Percentiles rank a stretch among this genome's conserved stretches.
Conservation (phyloP, 371 early-diverging fungal genomes). For the Apophysomyces sp. region DNA sequence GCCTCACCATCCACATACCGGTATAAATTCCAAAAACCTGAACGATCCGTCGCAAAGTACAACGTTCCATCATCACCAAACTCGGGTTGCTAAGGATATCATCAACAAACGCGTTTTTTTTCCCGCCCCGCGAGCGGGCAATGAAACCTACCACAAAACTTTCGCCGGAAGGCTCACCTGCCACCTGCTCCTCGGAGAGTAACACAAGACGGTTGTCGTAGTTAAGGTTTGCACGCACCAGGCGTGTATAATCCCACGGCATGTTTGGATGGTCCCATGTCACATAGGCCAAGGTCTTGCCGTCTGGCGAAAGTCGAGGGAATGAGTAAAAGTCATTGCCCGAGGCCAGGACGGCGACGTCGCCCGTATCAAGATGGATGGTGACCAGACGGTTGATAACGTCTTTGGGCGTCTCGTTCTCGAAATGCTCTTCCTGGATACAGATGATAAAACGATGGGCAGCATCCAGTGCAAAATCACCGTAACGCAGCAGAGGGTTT, state of each 20-base stretch:
- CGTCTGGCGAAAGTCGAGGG: slow-evolving; percentile 51
- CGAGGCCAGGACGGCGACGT: slow-evolving; percentile 48
- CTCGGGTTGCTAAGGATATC: slow-evolving; percentile 50
- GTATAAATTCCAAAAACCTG: slow-evolving; percentile 75
- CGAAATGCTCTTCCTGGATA: slow-evolving; percentile 68
- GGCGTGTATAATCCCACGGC: slow-evolving; percentile 76
- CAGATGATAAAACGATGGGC: slow-evolving; percentile 52
- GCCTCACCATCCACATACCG: slow-evolving; percentile 31
- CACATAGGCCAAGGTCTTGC: slow-evolving; percentile 55
- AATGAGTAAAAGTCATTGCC: slow-evolving; percentile 68
- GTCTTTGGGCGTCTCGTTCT: slow-evolving; percentile 56
- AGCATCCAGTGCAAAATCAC: slow-evolving; percentile 60
- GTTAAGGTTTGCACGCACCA: slow-evolving; percentile 44
- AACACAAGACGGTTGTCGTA: slow-evolving; percentile 4
- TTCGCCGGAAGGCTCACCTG: slow-evolving; percentile 42
- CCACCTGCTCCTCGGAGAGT: background rate
- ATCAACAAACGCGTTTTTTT: background rate
- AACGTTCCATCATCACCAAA: slow-evolving; percentile 59
- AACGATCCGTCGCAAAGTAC: slow-evolving; percentile 67
- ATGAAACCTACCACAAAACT: slow-evolving; percentile 46
- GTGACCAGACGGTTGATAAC: slow-evolving; percentile 61
- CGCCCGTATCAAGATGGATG: slow-evolving; percentile 39
- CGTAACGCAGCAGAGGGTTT: slow-evolving; percentile 54
- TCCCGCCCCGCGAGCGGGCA: background rate
- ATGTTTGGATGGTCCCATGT: slow-evolving; percentile 77